A percentile compares a stretch with the other conserved stretches of the same genome.
Conservation (phyloP, 495 filamentous ascomycete genomes). For the Lentithecium fluviatile region DNA sequence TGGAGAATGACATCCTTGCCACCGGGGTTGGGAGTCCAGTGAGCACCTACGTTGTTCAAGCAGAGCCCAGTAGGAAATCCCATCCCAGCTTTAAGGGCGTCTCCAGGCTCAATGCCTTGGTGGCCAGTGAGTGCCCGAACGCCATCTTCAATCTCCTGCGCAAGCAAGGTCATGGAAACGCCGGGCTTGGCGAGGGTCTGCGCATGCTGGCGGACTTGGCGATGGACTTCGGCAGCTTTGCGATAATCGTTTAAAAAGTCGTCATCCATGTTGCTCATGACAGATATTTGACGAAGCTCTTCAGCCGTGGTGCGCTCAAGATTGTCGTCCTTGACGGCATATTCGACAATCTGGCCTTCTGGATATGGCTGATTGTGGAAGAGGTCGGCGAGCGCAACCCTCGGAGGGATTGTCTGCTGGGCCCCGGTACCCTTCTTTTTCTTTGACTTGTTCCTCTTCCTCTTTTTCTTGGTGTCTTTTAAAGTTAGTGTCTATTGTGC, state of each 20-base stretch:
- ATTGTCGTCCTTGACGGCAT: conserved; percentile 63
- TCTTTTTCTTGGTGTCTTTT: conserved; percentile 71
- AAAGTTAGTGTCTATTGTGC: background rate
- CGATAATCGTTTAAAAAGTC: conserved; percentile 86
- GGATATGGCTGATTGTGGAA: conserved; percentile 75
- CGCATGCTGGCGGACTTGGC: conserved; percentile 81
- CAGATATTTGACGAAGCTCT: conserved; percentile 83
- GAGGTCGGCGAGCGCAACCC: conserved; percentile 70
- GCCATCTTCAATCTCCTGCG: conserved; percentile 80
- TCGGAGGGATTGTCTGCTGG: conserved; percentile 72
- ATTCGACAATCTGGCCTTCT: conserved; percentile 77
- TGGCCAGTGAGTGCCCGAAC: conserved; percentile 78
- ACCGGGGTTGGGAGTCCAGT: conserved; percentile 90
- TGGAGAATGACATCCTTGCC: conserved; percentile 73
- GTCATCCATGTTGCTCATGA: conserved; percentile 61
- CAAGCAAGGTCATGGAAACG: conserved; percentile 74
- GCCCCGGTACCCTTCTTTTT: conserved; percentile 50
- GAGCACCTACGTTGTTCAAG: conserved; percentile 84
- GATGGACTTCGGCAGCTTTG: conserved; percentile 81
- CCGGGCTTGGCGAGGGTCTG: conserved; percentile 81
- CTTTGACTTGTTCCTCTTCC: conserved; percentile 71
- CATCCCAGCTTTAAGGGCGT: conserved; percentile 76
- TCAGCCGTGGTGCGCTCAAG: conserved; percentile 77
- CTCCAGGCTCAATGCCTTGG: conserved; percentile 73
- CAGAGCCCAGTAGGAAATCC: conserved; percentile 86